Base-by-base conservation (phyloP, 768 basidiomycete species). In the Podaxis mareebaensis region DNA sequence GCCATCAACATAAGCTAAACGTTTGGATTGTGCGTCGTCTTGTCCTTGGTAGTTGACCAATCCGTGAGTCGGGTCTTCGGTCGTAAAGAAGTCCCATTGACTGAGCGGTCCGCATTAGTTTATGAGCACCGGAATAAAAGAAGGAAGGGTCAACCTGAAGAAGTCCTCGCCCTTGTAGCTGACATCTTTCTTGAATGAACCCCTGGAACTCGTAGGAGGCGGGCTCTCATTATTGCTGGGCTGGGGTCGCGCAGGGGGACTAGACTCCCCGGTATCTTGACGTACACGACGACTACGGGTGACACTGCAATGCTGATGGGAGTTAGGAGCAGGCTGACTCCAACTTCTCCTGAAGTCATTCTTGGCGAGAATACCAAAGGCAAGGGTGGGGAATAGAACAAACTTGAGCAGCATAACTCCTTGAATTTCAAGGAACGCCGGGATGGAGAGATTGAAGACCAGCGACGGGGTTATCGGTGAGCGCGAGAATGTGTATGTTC, bases 61-160 rank as follows among this genome's bases (percentile, higher is more conserved):
- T 17, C 92, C 92, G 66, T 85, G 74, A 0, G 92, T 93, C 3
- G 92, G 92, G 73, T 93, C 92, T 11, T 73, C 13, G 3, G 66
- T 74, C 12, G 79, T 79, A 75, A 85, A 91, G 76, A 90, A 93
- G 36, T 87, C 75, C 87, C 88, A 92, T 49, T 83, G 67, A 53
- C 90, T 91, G 39, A 15, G 38, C 17, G 36, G 33, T 7, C 49
- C 13, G 55, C 55, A 44, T 33, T 3, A 33, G 24, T 33, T 20
- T 8, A 48, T 20, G 4, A 49, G 46, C n/a, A n/a, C 36, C 24
- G 33, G 36, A 13, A 54, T 22, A 30, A 58, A 33, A 7, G 51
- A 30, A 20, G 13, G 22, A 1, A 62, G 30, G 53, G 78, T 75
- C 52, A 68, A 90, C 89, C 83, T 77, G 62, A 91, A 76, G 74